phyloP scores from a whole-genome alignment of 116 monocot genomes.

The Iris pallida region DNA sequence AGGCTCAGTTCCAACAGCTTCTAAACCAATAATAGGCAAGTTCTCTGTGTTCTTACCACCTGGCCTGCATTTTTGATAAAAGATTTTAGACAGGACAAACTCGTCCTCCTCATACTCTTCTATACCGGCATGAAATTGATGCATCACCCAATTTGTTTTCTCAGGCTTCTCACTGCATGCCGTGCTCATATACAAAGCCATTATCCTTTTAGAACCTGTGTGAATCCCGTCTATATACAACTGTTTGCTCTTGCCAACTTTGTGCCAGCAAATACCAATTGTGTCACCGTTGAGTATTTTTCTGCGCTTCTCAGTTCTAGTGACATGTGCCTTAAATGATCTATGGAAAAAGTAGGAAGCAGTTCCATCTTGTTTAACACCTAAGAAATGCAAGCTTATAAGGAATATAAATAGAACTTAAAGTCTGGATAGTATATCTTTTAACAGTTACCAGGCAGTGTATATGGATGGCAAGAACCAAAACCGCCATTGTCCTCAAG shows the following conservation, averaged over 20 bases:
- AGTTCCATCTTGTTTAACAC: conserved; percentile 55
- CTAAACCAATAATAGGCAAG: background rate
- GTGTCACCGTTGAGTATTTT: background rate
- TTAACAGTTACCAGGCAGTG: conserved; percentile 29
- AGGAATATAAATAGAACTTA: background rate
- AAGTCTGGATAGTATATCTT: background rate
- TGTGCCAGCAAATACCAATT: conserved; percentile 28
- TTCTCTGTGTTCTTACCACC: conserved; percentile 1
- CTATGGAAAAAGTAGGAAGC: conserved; percentile 62
- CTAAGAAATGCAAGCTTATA: conserved; percentile 18
- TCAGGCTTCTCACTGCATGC: conserved; percentile 19
- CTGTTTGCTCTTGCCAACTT: conserved; percentile 24
- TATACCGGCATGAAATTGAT: conserved; percentile 42
- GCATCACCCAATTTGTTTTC: conserved; percentile 54
- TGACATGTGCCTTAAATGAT: conserved; percentile 15
- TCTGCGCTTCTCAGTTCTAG: conserved; percentile 8
- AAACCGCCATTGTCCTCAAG: conserved; percentile 22
- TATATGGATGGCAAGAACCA: conserved; percentile 24
- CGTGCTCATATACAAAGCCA: conserved; percentile 22
- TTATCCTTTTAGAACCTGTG: conserved; percentile 35
- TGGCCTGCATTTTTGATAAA: conserved; percentile 18
- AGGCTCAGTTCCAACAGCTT: conserved; percentile 7
- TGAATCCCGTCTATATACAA: conserved; percentile 34
- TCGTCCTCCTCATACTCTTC: conserved; percentile 25
- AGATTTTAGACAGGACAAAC: conserved; percentile 51